Evolutionary conservation across 2,329 filamentous ascomycete species (phyloP).

Genomic region (Alternaria brassicae): DNA sequence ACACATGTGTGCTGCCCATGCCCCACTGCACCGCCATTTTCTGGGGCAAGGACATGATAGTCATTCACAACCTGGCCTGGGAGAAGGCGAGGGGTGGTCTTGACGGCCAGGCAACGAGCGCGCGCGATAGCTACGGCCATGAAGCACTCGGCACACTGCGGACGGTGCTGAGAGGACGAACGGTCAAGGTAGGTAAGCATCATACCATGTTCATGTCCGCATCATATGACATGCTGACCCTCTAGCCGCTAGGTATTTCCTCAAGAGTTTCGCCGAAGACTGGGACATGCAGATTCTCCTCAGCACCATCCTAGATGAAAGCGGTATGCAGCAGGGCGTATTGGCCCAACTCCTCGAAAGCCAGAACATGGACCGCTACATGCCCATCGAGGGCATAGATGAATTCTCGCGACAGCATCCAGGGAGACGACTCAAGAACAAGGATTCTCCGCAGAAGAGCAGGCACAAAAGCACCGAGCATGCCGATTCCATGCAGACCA

Average conservation of each 20-base stretch:
- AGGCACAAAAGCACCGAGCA: slow-evolving; percentile 12
- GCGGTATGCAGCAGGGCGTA: slow-evolving; percentile 41
- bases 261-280: slow-evolving; percentile 23
- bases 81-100: slow-evolving; percentile 42
- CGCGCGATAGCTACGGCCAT: slow-evolving; percentile 40
- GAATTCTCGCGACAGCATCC: slow-evolving; percentile 22
- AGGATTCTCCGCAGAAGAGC: slow-evolving; percentile 10
- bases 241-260: slow-evolving; percentile 37
- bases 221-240: slow-evolving; percentile 15
- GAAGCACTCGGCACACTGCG: slow-evolving; percentile 47
- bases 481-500: slow-evolving; percentile 48
- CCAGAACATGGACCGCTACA: slow-evolving; percentile 29
- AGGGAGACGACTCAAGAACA: slow-evolving; percentile 20
- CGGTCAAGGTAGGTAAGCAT: slow-evolving; percentile 50
- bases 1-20: slow-evolving; percentile 50
- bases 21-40: slow-evolving; percentile 53
- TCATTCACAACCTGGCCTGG: slow-evolving; percentile 55
- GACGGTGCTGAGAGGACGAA: slow-evolving; percentile 44
- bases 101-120: slow-evolving; percentile 46
- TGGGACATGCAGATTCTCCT: slow-evolving; percentile 36
- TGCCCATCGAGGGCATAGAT: slow-evolving; percentile 37
- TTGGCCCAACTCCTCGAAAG: slow-evolving; percentile 42
- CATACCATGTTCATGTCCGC: background rate
- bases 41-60: slow-evolving; percentile 50
- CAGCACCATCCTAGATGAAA: slow-evolving; percentile 43